These are phyloP conservation scores for Fusarium sp. DNA, from an alignment of 2,329 filamentous ascomycete genomes.

Conservation along the genomic window DNA sequence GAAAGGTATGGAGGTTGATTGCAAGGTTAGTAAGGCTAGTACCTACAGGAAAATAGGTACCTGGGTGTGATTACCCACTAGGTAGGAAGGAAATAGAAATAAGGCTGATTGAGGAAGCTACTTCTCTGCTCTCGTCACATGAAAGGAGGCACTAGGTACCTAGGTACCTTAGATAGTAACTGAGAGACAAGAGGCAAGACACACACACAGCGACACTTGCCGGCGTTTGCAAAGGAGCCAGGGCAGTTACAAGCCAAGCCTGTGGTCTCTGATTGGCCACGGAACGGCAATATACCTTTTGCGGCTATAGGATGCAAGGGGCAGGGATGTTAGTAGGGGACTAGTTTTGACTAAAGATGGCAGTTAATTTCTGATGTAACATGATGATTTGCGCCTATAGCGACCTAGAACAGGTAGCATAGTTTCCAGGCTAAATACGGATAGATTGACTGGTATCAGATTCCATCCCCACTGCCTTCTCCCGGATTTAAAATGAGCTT, in stretches of 20 bases:
- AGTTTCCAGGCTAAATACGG: neutral
- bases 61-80: neutral
- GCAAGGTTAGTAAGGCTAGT: neutral
- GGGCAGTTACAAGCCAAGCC: conserved; percentile 22
- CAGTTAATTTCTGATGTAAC: neutral
- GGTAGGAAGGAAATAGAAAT: neutral
- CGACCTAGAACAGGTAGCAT: neutral
- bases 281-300: conserved; percentile 20
- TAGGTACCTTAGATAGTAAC: neutral
- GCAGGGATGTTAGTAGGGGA: conserved; percentile 24
- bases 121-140: conserved; percentile 2
- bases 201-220: neutral
- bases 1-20: neutral
- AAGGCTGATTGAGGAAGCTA: neutral
- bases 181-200: conserved; percentile 21
- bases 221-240: conserved; percentile 14
- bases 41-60: neutral
- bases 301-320: conserved; percentile 40
- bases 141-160: conserved; percentile 2
- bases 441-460: neutral
- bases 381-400: neutral
- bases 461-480: neutral
- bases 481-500: neutral
- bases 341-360: conserved; percentile 3
- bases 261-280: conserved; percentile 30